Evolutionary conservation across 306 rosid species (phyloP).

Genomic region (Potentilla sterilis): DNA sequence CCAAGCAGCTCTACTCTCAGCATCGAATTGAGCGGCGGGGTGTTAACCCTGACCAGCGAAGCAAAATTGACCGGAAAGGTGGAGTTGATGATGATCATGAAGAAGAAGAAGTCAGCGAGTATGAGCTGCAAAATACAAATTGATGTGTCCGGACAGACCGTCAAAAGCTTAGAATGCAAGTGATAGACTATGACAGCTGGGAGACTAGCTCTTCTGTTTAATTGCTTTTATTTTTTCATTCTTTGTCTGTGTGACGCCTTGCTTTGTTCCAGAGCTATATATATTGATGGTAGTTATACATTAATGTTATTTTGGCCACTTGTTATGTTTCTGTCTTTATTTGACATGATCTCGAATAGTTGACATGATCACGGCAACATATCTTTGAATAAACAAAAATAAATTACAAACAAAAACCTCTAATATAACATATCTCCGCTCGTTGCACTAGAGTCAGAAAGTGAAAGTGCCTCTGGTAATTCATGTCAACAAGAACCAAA

Average conservation of each 20-base stretch:
- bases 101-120: slow-evolving; percentile 19
- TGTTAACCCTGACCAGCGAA: neutral
- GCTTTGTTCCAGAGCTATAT: neutral
- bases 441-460: no score
- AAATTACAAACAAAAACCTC: no score
- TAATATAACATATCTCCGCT: no score
- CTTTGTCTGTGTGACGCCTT: neutral
- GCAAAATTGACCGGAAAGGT: slow-evolving; percentile 18
- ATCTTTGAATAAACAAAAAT: no score
- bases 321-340: neutral
- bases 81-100: slow-evolving; percentile 7
- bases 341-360: neutral
- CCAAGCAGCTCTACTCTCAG: neutral
- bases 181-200: neutral
- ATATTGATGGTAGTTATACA: neutral
- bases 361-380: neutral
- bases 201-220: no score
- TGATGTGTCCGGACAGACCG: neutral
- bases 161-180: slow-evolving; percentile 1
- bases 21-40: neutral
- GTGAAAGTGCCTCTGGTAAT: no score
- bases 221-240: no score
- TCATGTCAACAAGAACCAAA: no score
- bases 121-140: slow-evolving; percentile 17
- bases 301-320: neutral